phyloP scores from a whole-genome alignment of 768 basidiomycete genomes.

The Lepiota venenata region DNA sequence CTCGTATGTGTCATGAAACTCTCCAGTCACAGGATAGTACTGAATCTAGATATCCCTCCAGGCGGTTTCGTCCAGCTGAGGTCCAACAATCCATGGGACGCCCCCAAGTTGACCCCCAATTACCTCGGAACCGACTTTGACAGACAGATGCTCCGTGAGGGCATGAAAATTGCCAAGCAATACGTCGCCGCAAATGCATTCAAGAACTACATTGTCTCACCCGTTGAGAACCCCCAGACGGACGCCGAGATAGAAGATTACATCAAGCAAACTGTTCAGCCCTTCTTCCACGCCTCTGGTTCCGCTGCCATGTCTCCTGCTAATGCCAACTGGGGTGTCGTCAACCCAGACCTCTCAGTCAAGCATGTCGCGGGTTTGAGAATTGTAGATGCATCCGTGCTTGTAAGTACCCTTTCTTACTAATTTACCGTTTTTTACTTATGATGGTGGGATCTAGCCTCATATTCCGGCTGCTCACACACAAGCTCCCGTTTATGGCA shows the following conservation, averaged over 20 bases:
- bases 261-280: slow-evolving; percentile 16
- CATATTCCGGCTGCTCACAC: neutral
- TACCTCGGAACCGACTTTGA: slow-evolving; percentile 18
- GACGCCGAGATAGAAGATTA: slow-evolving; percentile 24
- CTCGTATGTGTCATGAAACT: slow-evolving; percentile 17
- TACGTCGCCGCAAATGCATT: slow-evolving; percentile 17
- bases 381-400: slow-evolving; percentile 33
- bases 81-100: slow-evolving; percentile 19
- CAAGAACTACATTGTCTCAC: slow-evolving; percentile 16
- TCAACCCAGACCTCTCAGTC: slow-evolving; percentile 23
- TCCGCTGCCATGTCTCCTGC: slow-evolving; percentile 27
- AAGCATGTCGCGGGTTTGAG: slow-evolving; percentile 30
- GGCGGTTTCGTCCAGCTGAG: slow-evolving; percentile 18
- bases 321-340: slow-evolving; percentile 16
- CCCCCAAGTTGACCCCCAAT: slow-evolving; percentile 20
- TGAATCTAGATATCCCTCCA: neutral
- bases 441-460: too few species aligned
- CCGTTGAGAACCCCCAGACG: slow-evolving; percentile 7
- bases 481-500: neutral
- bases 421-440: neutral
- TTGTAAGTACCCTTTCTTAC: slow-evolving; percentile 19
- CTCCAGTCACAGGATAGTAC: neutral
- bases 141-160: slow-evolving; percentile 16
- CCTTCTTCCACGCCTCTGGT: slow-evolving; percentile 26
- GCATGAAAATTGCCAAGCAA: slow-evolving; percentile 14